Evolutionary conservation across 257 asterid species (phyloP).

Genomic region (Ilex aquifolium): DNA sequence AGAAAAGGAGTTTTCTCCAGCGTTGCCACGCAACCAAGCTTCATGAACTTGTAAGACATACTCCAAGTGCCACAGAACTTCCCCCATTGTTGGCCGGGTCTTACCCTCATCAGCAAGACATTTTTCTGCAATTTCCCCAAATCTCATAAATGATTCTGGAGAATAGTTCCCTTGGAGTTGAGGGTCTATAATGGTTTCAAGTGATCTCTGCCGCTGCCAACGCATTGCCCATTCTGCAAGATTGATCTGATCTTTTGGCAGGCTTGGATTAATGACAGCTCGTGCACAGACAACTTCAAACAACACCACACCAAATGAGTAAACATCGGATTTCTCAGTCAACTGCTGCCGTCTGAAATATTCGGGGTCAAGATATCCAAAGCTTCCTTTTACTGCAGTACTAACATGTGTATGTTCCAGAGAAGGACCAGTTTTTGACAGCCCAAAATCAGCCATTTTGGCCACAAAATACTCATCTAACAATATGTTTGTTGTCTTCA

Average conservation of each 20-base stretch:
- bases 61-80: conserved; percentile 79
- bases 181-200: conserved; percentile 59
- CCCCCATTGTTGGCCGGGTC: conserved; percentile 85
- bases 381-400: conserved; percentile 90
- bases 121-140: conserved; percentile 78
- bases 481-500: conserved; percentile 80
- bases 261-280: conserved; percentile 66
- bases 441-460: conserved; percentile 88
- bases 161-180: conserved; percentile 39
- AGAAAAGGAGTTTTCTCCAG: conserved; percentile 27
- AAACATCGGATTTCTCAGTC: conserved; percentile 84
- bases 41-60: conserved; percentile 69
- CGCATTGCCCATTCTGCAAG: conserved; percentile 89
- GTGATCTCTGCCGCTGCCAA: conserved; percentile 52
- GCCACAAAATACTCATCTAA: conserved; percentile 66
- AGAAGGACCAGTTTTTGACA: conserved; percentile 76
- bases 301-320: conserved; percentile 83
- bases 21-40: conserved; percentile 55
- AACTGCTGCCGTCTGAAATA: conserved; percentile 77
- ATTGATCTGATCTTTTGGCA: conserved; percentile 76
- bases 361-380: conserved; percentile 83
- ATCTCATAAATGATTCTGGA: conserved; percentile 48
- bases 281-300: conserved; percentile 70
- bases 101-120: conserved; percentile 82
- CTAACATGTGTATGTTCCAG: conserved; percentile 88